Conservation (phyloP, 2,329 filamentous ascomycete species). For the Paraconiothyrium brasiliense region DNA sequence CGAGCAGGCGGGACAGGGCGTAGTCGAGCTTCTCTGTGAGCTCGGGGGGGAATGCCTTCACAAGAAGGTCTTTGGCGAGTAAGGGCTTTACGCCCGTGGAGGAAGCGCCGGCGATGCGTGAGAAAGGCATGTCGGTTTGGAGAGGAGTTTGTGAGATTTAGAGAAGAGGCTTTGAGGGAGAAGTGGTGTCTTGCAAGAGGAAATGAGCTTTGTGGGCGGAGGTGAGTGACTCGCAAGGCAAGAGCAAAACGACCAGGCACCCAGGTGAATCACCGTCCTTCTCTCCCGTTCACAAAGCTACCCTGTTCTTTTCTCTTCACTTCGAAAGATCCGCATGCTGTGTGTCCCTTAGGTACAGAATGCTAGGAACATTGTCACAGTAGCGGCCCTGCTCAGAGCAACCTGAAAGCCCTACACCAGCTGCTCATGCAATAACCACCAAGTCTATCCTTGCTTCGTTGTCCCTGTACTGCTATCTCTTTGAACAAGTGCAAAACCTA, state of each 20-base stretch:
- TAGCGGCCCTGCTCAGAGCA: background rate
- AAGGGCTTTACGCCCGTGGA: background rate
- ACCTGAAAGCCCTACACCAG: background rate
- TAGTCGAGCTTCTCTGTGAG: background rate
- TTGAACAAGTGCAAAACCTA: background rate
- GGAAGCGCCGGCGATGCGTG: background rate
- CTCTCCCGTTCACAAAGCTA: background rate
- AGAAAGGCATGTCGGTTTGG: background rate
- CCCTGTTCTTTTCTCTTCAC: background rate
- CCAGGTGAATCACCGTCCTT: background rate
- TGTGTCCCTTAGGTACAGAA: background rate
- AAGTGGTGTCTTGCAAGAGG: background rate
- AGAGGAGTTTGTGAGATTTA: background rate
- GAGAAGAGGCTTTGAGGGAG: background rate
- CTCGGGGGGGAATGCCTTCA: slow-evolving; percentile 1
- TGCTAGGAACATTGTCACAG: background rate
- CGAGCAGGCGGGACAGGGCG: background rate
- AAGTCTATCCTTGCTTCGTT: background rate
- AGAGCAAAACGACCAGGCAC: background rate
- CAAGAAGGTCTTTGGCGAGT: background rate
- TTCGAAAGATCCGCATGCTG: background rate
- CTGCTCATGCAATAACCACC: background rate
- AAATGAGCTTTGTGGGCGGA: background rate
- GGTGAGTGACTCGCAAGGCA: background rate
- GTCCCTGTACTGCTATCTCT: background rate